Conservation (phyloP, 306 rosid genomes). For the Lathyrus tuberosus region DNA sequence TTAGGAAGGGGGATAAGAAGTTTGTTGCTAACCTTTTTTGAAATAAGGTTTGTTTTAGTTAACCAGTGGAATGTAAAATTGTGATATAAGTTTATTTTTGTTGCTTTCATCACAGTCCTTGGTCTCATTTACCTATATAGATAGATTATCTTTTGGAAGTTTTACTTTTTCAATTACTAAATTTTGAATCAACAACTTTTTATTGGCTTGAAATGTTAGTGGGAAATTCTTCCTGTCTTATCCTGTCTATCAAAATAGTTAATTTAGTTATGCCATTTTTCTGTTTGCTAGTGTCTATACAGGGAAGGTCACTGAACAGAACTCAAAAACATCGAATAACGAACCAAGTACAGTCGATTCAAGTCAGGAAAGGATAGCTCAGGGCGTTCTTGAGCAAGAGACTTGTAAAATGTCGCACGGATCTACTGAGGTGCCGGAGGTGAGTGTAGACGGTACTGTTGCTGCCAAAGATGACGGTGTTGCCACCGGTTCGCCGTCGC, state of each 20-base stretch:
- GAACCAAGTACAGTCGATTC: slow-evolving; percentile 40
- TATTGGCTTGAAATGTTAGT: slow-evolving; percentile 27
- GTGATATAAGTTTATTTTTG: not conserved
- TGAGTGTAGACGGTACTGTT: slow-evolving; percentile 32
- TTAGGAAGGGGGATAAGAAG: not conserved
- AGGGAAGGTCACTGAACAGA: slow-evolving; percentile 47
- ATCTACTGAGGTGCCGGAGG: slow-evolving; percentile 56
- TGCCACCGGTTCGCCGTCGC: slow-evolving; percentile 57
- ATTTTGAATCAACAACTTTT: slow-evolving; percentile 21
- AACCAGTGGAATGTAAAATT: slow-evolving; percentile 4
- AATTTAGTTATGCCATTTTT: slow-evolving; percentile 32
- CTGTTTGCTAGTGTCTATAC: slow-evolving; percentile 54
- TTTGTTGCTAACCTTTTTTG: not conserved
- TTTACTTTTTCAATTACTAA: slow-evolving; percentile 18
- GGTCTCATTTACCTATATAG: slow-evolving; percentile 4
- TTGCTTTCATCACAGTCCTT: slow-evolving; percentile 6
- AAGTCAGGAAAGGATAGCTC: slow-evolving; percentile 43
- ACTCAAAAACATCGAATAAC: slow-evolving; percentile 26
- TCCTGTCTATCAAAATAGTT: not conserved
- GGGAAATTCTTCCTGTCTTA: slow-evolving; percentile 19
- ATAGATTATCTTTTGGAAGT: slow-evolving; percentile 19
- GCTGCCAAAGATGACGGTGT: slow-evolving; percentile 41
- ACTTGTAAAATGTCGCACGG: slow-evolving; percentile 49
- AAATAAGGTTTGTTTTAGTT: slow-evolving; percentile 1
- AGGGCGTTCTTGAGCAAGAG: slow-evolving; percentile 43